A percentile compares a stretch with the other conserved stretches of the same genome.
Evolutionary conservation across 2,329 filamentous ascomycete species (phyloP).

Genomic region (Dactylellina cionopaga): DNA sequence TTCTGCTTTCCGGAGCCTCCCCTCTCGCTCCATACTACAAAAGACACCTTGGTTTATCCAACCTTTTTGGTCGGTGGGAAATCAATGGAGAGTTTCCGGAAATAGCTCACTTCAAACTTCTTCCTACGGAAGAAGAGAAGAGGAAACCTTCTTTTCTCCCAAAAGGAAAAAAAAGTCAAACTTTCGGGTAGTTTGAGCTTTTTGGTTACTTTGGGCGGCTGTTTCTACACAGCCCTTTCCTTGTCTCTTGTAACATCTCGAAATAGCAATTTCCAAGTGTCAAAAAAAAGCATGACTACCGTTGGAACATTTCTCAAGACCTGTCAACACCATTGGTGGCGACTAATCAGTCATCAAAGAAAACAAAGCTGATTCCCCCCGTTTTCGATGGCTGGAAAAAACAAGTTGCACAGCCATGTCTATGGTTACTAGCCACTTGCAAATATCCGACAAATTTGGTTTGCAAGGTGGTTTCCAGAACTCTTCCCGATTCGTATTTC

Average conservation of each 20-base stretch:
- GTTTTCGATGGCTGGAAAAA: background rate
- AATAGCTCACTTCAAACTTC: slow-evolving; percentile 30
- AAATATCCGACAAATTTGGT: background rate
- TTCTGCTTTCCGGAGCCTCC: slow-evolving; percentile 22
- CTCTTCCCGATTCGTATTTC: slow-evolving; percentile 49
- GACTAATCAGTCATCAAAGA: slow-evolving; percentile 17
- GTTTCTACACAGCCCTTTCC: slow-evolving; percentile 23
- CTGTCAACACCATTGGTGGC: background rate
- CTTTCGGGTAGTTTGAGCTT: too few relatives aligned
- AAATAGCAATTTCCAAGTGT: too few relatives aligned
- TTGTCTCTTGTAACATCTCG: slow-evolving; percentile 32
- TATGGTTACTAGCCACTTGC: slow-evolving; percentile 44
- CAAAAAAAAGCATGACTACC: too few relatives aligned
- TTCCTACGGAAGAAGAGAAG: slow-evolving; percentile 7
- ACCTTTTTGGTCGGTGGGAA: slow-evolving; percentile 16
- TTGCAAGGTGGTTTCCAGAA: slow-evolving; percentile 30
- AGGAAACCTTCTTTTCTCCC: slow-evolving; percentile 15
- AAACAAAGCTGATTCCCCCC: slow-evolving; percentile 22
- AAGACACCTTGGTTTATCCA: slow-evolving; percentile 29
- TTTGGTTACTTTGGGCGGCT: slow-evolving; percentile 12
- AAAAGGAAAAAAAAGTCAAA: slow-evolving; percentile 6
- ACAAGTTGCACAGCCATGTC: slow-evolving; percentile 41
- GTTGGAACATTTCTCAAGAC: too few relatives aligned
- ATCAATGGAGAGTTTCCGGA: slow-evolving; percentile 35
- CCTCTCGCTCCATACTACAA: too few relatives aligned